phyloP scores from a whole-genome alignment of 768 basidiomycete genomes.

The Calocybe indica region DNA sequence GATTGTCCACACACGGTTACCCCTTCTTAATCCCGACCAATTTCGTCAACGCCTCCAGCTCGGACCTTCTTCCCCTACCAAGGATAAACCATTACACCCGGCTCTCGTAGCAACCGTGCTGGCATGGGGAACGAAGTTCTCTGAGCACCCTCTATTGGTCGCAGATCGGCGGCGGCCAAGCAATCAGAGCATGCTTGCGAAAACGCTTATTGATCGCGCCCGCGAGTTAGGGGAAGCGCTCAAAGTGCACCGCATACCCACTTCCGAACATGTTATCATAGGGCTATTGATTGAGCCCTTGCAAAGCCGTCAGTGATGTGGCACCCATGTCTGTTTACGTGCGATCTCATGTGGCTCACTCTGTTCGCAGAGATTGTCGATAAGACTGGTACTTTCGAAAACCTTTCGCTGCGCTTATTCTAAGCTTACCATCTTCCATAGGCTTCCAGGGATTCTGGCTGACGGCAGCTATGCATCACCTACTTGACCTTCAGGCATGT shows the following conservation, averaged over 20 bases:
- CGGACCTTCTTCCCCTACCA: conserved; percentile 21
- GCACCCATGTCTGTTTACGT: conserved; percentile 3
- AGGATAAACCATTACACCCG: conserved; percentile 52
- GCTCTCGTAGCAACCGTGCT: conserved; percentile 81
- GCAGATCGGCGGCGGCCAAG: conserved; percentile 68
- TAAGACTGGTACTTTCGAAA: conserved; percentile 48
- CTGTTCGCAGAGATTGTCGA: conserved; percentile 58
- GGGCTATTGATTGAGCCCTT: conserved; percentile 77
- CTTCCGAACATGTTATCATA: conserved; percentile 77
- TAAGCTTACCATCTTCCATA: conserved; percentile 18
- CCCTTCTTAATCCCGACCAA: conserved; percentile 77
- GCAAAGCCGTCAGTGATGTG: conserved; percentile 71
- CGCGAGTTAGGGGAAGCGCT: conserved; percentile 83
- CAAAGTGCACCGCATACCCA: conserved; percentile 79
- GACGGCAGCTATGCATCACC: conserved; percentile 67
- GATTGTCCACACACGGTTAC: conserved; percentile 83
- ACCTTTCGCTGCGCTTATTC: not conserved
- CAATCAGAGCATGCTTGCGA: conserved; percentile 73
- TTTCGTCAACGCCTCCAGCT: conserved; percentile 70
- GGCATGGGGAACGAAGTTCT: conserved; percentile 92
- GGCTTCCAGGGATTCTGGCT: conserved; percentile 88
- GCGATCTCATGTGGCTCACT: conserved; percentile 3
- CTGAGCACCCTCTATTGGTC: conserved; percentile 80
- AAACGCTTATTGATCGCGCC: conserved; percentile 71
- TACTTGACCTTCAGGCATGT: conserved; percentile 69